Evolutionary conservation across 1,139 yeast species (phyloP), one percentile per base, ranked within the genome.

Genomic region (Geotrichum histeridarum): DNA sequence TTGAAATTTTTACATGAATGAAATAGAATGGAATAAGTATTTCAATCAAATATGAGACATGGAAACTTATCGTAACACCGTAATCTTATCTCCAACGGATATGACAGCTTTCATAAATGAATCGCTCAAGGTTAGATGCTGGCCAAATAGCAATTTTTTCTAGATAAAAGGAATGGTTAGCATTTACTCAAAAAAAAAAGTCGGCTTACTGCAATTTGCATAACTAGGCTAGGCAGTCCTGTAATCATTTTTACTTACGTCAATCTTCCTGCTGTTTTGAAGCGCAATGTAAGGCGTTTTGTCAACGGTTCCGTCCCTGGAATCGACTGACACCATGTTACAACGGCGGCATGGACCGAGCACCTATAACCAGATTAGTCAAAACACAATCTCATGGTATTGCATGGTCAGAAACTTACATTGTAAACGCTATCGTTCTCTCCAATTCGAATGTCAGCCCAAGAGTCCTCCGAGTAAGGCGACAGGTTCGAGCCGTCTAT

Each of bases 251-350:
- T n/a, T 35, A 48, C 57, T 42, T 27, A 42, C 44, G 14, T 42
- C 42, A 30, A 50, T 56, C 48, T 58, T 63, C 18, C 72, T 61
- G 35, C 59, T 55, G 43, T 61, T 60, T 46, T 66, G 66, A 11
- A 69, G 58, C 18, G 70, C 66, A 37, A 59, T 58, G 44, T 66
- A 68, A 0, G 72, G 71, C 17, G 54, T 57, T 31, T 64, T 77
- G 74, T 68, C 79, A 72, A 58, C 53, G 14, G 49, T 47, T 6
- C 77, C 78, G 12, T 67, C 63, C n/a, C 59, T 61, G 8, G 63
- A 61, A 30, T 72, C 69, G 12, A 73, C 70, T 1, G 76, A 70
- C 14, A 74, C 68, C 77, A 74, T 73, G 50, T 71, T 72, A 58
- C 78, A 74, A 38, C 78, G 60, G 17, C 71, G 67, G 57, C 78